Percentiles rank a stretch among this genome's conserved stretches.
Conservation (phyloP, 164 flowering plant genomes). For the Aristolochia contorta region DNA sequence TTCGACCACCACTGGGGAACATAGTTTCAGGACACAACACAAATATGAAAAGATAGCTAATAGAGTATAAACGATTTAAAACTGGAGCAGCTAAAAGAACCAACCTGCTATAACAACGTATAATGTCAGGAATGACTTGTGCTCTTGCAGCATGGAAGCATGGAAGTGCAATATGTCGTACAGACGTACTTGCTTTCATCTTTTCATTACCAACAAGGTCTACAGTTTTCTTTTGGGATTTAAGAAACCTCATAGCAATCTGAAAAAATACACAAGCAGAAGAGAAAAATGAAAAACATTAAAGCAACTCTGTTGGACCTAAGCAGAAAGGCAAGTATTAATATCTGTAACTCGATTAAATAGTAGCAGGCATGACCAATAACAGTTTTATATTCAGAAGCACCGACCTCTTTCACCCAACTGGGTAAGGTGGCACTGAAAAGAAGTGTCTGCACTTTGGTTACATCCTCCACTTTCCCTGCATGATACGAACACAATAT, state of each 20-base stretch:
- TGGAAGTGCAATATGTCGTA: constrained; percentile 77
- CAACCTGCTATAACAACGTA: constrained; percentile 85
- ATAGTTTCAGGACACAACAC: not conserved
- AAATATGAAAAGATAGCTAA: not conserved
- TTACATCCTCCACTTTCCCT: constrained; percentile 84
- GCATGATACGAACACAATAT: constrained; percentile 8
- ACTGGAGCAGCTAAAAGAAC: not conserved
- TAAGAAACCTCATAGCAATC: constrained; percentile 73
- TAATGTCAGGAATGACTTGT: constrained; percentile 79
- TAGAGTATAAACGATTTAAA: too few species aligned
- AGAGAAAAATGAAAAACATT: not conserved
- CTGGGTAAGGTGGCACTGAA: constrained; percentile 93
- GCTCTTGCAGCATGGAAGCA: constrained; percentile 69
- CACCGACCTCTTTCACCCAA: constrained; percentile 71
- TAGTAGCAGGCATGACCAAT: not conserved
- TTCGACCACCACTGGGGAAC: constrained; percentile 67
- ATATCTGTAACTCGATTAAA: not conserved
- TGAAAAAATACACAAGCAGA: constrained; percentile 15
- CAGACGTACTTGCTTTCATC: constrained; percentile 85
- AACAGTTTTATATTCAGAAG: not conserved
- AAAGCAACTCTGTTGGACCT: not conserved
- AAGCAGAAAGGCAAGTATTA: not conserved
- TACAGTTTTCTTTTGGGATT: constrained; percentile 59
- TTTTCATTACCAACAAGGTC: constrained; percentile 94
- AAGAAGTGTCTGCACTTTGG: constrained; percentile 88